Conservation (phyloP, 2,329 filamentous ascomycete genomes). For the Fonsecaea multimorphosa region DNA sequence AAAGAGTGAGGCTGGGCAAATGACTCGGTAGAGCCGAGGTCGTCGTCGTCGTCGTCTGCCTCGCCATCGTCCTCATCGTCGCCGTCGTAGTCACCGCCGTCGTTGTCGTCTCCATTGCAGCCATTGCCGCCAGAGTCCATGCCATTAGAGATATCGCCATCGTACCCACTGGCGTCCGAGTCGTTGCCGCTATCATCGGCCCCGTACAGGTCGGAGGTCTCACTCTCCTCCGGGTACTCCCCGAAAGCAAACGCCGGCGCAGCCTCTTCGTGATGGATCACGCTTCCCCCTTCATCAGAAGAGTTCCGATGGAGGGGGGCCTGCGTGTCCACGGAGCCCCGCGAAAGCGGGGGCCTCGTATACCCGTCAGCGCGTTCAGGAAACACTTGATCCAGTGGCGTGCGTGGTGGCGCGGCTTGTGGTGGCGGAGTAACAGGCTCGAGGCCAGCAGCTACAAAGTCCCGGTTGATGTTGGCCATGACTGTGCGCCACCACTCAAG, state of each 20-base stretch:
- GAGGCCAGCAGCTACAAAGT: neutral
- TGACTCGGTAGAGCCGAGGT: neutral
- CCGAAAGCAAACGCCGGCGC: neutral
- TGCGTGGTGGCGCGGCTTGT: neutral
- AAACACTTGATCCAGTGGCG: neutral
- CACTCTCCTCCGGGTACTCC: neutral
- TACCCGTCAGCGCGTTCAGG: neutral
- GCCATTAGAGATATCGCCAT: no score
- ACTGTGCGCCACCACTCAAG: neutral
- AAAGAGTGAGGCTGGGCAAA: neutral
- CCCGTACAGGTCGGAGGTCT: neutral
- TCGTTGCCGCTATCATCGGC: no score
- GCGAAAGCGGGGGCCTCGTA: neutral
- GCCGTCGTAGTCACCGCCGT: neutral
- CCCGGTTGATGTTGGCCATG: neutral
- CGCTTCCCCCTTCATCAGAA: neutral
- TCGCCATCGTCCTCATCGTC: neutral
- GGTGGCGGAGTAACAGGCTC: neutral
- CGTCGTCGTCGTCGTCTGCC: neutral
- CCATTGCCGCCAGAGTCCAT: no score
- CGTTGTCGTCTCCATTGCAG: neutral
- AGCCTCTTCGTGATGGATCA: neutral
- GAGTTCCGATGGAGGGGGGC: neutral
- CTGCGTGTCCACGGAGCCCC: neutral
- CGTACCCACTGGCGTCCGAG: no score